phyloP scores from a whole-genome alignment of 202 grass and related monocot genomes.

The Schoenoplectus triqueter region DNA sequence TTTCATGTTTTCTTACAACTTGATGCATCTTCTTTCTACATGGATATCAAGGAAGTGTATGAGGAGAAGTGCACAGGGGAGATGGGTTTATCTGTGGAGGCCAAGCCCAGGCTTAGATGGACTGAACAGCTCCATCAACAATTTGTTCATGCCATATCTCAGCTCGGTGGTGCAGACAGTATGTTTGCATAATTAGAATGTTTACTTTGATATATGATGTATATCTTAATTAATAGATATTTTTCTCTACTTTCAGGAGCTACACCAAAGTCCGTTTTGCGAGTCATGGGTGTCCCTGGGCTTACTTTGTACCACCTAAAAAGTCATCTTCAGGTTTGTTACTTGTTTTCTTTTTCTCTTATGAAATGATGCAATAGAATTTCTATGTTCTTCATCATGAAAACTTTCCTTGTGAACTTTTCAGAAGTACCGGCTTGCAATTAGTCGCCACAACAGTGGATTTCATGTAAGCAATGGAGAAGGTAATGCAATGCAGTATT shows the following conservation, averaged over 20 bases:
- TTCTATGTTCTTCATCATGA: slow-evolving; percentile 31
- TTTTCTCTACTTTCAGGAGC: slow-evolving; percentile 59
- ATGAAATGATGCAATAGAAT: slow-evolving; percentile 1
- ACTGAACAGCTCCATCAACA: slow-evolving; percentile 67
- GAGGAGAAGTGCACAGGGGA: slow-evolving; percentile 28
- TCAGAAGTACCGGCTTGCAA: slow-evolving; percentile 78
- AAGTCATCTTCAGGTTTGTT: slow-evolving; percentile 83
- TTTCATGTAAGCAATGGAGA: slow-evolving; percentile 32
- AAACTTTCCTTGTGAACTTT: background rate
- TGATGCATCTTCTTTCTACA: slow-evolving; percentile 41
- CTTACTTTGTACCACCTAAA: slow-evolving; percentile 92
- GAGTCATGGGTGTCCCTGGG: slow-evolving; percentile 66
- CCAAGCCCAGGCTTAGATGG: slow-evolving; percentile 72
- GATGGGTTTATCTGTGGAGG: slow-evolving; percentile 27
- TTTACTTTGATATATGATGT: background rate
- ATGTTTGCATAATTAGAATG: slow-evolving; percentile 25
- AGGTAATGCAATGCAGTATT: slow-evolving; percentile 26
- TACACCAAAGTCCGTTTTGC: slow-evolving; percentile 80
- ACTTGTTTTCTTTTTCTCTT: background rate
- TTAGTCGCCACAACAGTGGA: slow-evolving; percentile 39
- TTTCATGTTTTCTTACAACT: slow-evolving; percentile 52
- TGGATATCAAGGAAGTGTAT: slow-evolving; percentile 50
- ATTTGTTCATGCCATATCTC: slow-evolving; percentile 65
- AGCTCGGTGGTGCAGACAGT: slow-evolving; percentile 84
- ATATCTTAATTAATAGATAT: background rate